Evolutionary conservation across 2,329 filamentous ascomycete species (phyloP), one percentile per base, ranked within the genome.

Genomic region (Scedosporium apiospermum): DNA sequence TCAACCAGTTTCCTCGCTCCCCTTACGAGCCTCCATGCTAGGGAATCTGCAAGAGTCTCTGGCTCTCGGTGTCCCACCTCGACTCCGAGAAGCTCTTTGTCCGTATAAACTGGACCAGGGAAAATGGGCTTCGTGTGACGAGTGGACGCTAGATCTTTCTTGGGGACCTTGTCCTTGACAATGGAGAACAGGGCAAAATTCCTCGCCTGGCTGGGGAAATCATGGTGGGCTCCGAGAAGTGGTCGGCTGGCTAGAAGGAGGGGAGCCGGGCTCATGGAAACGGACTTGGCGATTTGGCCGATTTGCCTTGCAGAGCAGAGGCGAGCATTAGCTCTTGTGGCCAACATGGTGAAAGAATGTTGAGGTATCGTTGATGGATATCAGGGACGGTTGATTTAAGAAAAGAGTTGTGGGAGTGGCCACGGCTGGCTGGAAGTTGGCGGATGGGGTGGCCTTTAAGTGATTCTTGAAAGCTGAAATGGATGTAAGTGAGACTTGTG

Each of bases 1-100:
- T 98, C 93, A 76, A 96, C 91, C 9, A 86, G 86, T 81, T 85
- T 93, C 59, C 93, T 83, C 46, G 92, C 82, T 23, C 92, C 67
- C 6, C 90, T 85, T 58, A 97, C 88, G 66, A 91, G 85, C 64
- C 84, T 82, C 71, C 95, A 87, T 2, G 95, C 95, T 3, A 88
- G 76, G 77, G 85, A 87, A 72, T 99, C 95, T 4, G 91, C 89
- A 70, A 85, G 80, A 12, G 84, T 88, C 69, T 85, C 81, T 1
- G 89, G 85, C 67, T 87, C 74, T 26, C 93, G 88, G 71, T 98
- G 93, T 23, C 88, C 91, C 3, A 93, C 84, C 57, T 80, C 78
- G 59, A 98, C 84, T 21, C 75, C 75, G 26, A 83, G 78, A 89
- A 98, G 95, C 72, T 97, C 88, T 65, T 89, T 81, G 70, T 89